Percentiles rank a stretch among this genome's conserved stretches.
Conservation (phyloP, 2,329 filamentous ascomycete genomes). For the Raffaelea albimanens region DNA sequence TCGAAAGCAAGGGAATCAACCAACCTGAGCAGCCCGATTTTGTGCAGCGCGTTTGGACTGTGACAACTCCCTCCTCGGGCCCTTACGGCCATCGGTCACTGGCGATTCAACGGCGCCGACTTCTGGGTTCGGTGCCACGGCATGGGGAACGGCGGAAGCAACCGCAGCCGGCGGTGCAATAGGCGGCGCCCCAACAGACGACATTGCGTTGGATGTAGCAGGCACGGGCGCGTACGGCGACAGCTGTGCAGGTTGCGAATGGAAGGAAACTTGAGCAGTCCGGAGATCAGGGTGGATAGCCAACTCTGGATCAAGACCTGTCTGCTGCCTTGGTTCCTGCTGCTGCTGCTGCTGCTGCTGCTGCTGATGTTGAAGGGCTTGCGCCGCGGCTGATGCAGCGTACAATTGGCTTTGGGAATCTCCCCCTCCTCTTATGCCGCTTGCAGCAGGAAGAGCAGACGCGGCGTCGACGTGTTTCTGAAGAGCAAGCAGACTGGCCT, state of each 20-base stretch:
- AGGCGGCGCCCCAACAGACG: neutral
- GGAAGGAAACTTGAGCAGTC: neutral
- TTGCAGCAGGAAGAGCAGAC: neutral
- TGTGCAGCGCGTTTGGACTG: slow-evolving; percentile 95
- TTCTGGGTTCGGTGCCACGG: slow-evolving; percentile 13
- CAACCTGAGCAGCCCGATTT: slow-evolving; percentile 91
- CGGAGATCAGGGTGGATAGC: slow-evolving; percentile 11
- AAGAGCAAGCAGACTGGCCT: slow-evolving; percentile 8
- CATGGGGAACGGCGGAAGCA: neutral
- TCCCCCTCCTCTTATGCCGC: too few species aligned
- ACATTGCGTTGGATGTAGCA: neutral
- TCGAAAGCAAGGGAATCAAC: slow-evolving; percentile 23
- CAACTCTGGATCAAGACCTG: slow-evolving; percentile 2
- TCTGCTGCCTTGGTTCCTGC: too few species aligned
- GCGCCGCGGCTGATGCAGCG: neutral
- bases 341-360: too few species aligned
- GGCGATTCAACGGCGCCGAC: slow-evolving; percentile 15
- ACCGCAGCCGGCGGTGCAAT: neutral
- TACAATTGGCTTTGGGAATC: slow-evolving; percentile 2
- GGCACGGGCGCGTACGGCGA: neutral
- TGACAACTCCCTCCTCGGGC: slow-evolving; percentile 82
- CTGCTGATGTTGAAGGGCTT: neutral
- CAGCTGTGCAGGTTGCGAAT: neutral
- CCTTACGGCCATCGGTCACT: slow-evolving; percentile 54
- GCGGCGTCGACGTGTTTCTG: slow-evolving; percentile 10